Evolutionary conservation across 78 protist genomes (phyloP), one percentile per base, ranked within the genome.

Genomic region (Dictyostelium citrinum): DNA sequence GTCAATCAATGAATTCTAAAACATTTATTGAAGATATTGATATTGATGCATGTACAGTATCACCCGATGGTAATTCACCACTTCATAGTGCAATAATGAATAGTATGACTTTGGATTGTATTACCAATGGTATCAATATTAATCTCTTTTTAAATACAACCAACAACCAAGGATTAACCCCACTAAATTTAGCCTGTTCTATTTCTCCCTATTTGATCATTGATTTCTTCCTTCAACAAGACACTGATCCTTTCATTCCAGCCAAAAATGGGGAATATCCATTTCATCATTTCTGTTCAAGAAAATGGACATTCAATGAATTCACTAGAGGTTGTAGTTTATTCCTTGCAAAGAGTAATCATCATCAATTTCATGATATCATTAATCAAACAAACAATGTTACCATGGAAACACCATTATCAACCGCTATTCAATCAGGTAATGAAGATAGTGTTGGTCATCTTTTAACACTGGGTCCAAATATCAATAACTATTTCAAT

Each of bases 241-340:
- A 20, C 37, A 58, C 79, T 12, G 74, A 75, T 41, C 60, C 68
- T 6, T 33, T 45, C 9, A 29, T 77, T 20, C 92, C 75, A 0
- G 8, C 80, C 0, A 86, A 75, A 74, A 61, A 29, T 77, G 92
- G 92, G 20, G 29, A 24, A 12, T 24, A 5, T 24, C 84, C 92
- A 6, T 77, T 86, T 77, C 92, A 86, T 71, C 20, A 51, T 43
- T 37, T 86, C 10, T 17, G 61, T 39, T 51, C 92, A 5, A 51
- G 92, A 49, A 75, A 64, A 64, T 86, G 92, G 92, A 7, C 51
- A 3, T 11, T 76, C 14, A 77, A 86, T 22, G 92, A 86, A 16
- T 86, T 86, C 29, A 39, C 67, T 0, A 71, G 64, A 22, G 31
- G 79, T 24, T 22, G 79, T 24, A 60, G 24, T 41, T 31, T 64